These are phyloP conservation scores for Cairneyella variabilis DNA, from an alignment of 495 filamentous ascomycete species.

Conservation along the genomic window DNA sequence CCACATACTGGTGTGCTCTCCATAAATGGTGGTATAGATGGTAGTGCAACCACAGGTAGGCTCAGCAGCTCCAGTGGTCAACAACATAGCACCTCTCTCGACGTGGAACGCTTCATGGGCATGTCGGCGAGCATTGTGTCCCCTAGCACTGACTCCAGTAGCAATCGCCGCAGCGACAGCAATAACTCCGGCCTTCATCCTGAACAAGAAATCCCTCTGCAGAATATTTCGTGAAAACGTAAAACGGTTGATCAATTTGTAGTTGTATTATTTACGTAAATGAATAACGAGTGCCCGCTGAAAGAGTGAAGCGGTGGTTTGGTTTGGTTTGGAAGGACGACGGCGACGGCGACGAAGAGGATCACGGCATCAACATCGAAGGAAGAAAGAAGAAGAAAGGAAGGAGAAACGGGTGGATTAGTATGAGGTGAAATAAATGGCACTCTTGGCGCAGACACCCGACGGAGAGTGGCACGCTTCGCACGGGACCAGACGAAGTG, in stretches of 20 bases:
- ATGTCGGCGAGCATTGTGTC: conserved; percentile 53
- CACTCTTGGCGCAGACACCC: not conserved
- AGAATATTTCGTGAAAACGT: conserved; percentile 5
- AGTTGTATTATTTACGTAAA: too few relatives aligned
- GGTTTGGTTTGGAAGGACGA: conserved; percentile 43
- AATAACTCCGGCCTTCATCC: conserved; percentile 27
- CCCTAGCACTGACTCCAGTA: conserved; percentile 59
- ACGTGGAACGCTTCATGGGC: conserved; percentile 46
- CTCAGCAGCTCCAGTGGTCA: conserved; percentile 32
- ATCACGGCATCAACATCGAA: conserved; percentile 40
- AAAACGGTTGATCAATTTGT: not conserved
- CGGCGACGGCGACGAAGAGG: conserved; percentile 47
- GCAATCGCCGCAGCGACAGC: conserved; percentile 54
- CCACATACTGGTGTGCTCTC: too few relatives aligned
- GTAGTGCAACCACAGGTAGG: conserved; percentile 66
- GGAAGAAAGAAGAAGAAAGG: conserved; percentile 35
- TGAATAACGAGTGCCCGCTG: conserved; percentile 85
- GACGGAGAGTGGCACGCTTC: not conserved
- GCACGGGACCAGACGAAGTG: too few relatives aligned
- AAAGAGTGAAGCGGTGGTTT: conserved; percentile 94
- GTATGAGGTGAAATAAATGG: not conserved
- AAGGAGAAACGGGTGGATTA: conserved; percentile 17
- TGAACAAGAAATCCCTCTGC: conserved; percentile 9
- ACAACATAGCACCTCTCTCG: conserved; percentile 33
- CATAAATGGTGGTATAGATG: conserved; percentile 53